Conservation (phyloP, 495 filamentous ascomycete species). For the Aspergillus funiculosus region DNA sequence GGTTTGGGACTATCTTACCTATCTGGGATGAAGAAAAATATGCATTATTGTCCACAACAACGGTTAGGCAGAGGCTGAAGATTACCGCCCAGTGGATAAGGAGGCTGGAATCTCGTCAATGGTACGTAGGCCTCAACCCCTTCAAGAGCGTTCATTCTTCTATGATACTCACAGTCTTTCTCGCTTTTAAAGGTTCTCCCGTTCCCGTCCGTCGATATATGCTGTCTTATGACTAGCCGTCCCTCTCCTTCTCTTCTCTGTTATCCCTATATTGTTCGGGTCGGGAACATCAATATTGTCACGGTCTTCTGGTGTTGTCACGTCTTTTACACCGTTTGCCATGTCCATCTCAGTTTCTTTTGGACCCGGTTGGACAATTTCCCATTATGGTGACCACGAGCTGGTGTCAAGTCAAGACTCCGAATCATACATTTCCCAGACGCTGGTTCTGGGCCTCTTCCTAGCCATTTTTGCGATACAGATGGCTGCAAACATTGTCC, state of each 20-base stretch:
- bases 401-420: conserved; percentile 6
- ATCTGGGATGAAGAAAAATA: conserved; percentile 76
- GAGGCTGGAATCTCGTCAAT: conserved; percentile 63
- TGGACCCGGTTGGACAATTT: conserved; percentile 21
- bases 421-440: conserved; percentile 31
- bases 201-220: conserved; percentile 27
- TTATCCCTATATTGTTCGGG: conserved; percentile 26
- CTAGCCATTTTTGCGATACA: conserved; percentile 33
- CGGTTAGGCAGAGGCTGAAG: conserved; percentile 75
- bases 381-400: conserved; percentile 10
- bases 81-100: conserved; percentile 70
- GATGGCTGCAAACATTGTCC: conserved; percentile 30
- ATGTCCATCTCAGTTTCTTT: conserved; percentile 42
- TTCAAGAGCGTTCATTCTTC: not conserved
- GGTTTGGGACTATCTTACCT: conserved; percentile 80
- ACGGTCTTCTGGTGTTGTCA: conserved; percentile 25
- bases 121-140: conserved; percentile 48
- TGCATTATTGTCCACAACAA: conserved; percentile 59
- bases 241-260: conserved; percentile 39
- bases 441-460: conserved; percentile 33
- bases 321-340: conserved; percentile 32
- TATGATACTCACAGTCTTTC: conserved; percentile 16
- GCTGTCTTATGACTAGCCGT: conserved; percentile 49
- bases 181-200: conserved; percentile 24
- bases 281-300: conserved; percentile 23